These are phyloP conservation scores for Phytophthora kernoviae DNA, from an alignment of 352 stramenopile genomes.

Conservation along the genomic window DNA sequence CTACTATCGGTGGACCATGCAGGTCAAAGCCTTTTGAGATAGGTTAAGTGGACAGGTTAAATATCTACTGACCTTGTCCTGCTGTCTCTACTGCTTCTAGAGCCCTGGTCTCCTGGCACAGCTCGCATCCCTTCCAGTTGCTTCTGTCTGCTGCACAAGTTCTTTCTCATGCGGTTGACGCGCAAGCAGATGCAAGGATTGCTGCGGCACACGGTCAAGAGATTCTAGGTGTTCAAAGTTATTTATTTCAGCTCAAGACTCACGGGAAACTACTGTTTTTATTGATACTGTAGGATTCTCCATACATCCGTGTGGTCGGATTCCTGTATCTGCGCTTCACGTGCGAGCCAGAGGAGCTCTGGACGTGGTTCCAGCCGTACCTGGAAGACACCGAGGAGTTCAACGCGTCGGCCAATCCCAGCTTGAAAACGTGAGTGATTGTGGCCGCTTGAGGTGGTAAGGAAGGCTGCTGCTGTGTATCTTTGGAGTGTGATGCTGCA, in stretches of 20 bases:
- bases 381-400: slow-evolving; percentile 95
- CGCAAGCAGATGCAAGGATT: slow-evolving; percentile 96
- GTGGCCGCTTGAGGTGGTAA: slow-evolving; percentile 28
- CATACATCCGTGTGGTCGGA: slow-evolving; percentile 96
- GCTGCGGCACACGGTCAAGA: slow-evolving; percentile 85
- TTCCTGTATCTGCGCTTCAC: slow-evolving; percentile 99
- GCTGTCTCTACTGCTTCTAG: slow-evolving; percentile 51
- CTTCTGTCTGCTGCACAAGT: slow-evolving; percentile 97
- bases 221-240: not conserved
- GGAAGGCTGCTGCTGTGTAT: slow-evolving; percentile 28
- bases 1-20: slow-evolving; percentile 89
- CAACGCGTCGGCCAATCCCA: slow-evolving; percentile 82
- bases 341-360: slow-evolving; percentile 92
- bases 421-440: slow-evolving; percentile 70
- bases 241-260: slow-evolving; percentile 4
- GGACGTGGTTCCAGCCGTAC: slow-evolving; percentile 95
- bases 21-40: slow-evolving; percentile 37
- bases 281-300: slow-evolving; percentile 79
- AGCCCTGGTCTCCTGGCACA: slow-evolving; percentile 93
- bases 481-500: slow-evolving; percentile 20
- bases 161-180: slow-evolving; percentile 96
- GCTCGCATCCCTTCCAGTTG: slow-evolving; percentile 92
- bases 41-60: slow-evolving; percentile 5
- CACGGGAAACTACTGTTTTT: slow-evolving; percentile 7
- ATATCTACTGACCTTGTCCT: slow-evolving; percentile 9